Conservation (phyloP, 2,329 filamentous ascomycete species). For the Paracoccidioides lutzii region DNA sequence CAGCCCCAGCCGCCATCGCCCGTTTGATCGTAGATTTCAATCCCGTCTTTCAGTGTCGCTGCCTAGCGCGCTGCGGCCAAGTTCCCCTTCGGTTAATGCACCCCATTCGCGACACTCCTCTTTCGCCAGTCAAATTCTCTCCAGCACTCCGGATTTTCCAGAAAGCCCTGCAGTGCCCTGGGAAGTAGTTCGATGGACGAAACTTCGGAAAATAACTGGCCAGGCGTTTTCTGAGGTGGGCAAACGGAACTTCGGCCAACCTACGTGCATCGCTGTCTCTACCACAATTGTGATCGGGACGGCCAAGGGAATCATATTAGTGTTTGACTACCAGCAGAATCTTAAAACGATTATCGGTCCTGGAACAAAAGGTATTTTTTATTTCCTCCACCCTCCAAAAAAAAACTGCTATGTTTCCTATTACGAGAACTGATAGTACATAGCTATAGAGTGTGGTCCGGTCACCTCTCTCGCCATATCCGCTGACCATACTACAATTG, state of each 20-base stretch:
- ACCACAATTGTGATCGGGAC: conserved; percentile 84
- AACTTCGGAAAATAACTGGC: conserved; percentile 72
- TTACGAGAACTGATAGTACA: conserved; percentile 2
- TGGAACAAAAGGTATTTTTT: conserved; percentile 62
- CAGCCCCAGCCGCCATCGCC: conserved; percentile 70
- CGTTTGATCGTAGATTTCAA: conserved; percentile 90
- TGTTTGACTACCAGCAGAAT: conserved; percentile 96
- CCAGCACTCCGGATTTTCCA: conserved; percentile 46
- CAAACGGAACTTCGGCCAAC: conserved; percentile 80
- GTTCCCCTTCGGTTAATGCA: conserved; percentile 65
- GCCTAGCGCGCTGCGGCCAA: conserved; percentile 49
- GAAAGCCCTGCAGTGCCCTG: conserved; percentile 71
- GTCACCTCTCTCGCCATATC: conserved; percentile 82
- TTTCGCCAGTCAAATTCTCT: conserved; percentile 53
- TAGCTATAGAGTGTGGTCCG: conserved; percentile 79
- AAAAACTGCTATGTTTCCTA: too few species aligned
- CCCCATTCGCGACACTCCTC: conserved; percentile 71
- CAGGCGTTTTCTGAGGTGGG: conserved; percentile 89
- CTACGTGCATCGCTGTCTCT: conserved; percentile 80
- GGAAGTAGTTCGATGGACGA: conserved; percentile 96
- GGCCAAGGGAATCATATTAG: conserved; percentile 81
- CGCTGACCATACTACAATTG: conserved; percentile 84
- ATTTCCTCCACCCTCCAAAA: background rate
- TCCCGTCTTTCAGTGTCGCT: conserved; percentile 62
- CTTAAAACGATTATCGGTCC: conserved; percentile 87